Conservation (phyloP, 129 eudicot genomes). For the Centaurea solstitialis region DNA sequence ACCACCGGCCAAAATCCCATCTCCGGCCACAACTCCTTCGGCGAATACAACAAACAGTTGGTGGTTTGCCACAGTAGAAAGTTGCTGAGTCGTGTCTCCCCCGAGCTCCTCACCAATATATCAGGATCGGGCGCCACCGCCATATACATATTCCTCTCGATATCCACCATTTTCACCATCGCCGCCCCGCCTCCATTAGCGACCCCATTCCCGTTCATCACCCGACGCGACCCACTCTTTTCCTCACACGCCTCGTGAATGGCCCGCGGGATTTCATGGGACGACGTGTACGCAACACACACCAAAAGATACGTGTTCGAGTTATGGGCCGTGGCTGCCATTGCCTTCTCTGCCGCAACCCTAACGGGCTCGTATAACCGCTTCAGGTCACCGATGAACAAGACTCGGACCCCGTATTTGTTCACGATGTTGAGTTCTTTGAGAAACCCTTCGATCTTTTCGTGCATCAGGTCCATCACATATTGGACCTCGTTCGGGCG, state of each 20-base stretch:
- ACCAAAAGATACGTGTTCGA: constrained; percentile 37
- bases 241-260: constrained; percentile 50
- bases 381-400: constrained; percentile 59
- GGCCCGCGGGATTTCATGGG: constrained; percentile 62
- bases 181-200: neutral
- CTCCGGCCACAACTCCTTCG: constrained; percentile 63
- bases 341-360: constrained; percentile 54
- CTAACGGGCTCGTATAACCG: constrained; percentile 52
- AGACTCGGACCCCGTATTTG: constrained; percentile 48
- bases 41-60: constrained; percentile 42
- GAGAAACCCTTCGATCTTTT: constrained; percentile 64
- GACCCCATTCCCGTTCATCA: constrained; percentile 13
- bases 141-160: constrained; percentile 68
- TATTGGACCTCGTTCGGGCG: constrained; percentile 59
- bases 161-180: constrained; percentile 35
- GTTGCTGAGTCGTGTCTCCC: constrained; percentile 68
- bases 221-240: constrained; percentile 20
- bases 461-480: constrained; percentile 69
- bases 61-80: constrained; percentile 67
- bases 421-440: constrained; percentile 47
- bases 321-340: constrained; percentile 49
- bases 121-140: constrained; percentile 59
- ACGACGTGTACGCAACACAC: constrained; percentile 65
- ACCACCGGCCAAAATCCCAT: constrained; percentile 63
- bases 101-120: constrained; percentile 66